Evolutionary conservation across 2,329 filamentous ascomycete genomes (phyloP).

Genomic region (Trichocomaceae sp.): DNA sequence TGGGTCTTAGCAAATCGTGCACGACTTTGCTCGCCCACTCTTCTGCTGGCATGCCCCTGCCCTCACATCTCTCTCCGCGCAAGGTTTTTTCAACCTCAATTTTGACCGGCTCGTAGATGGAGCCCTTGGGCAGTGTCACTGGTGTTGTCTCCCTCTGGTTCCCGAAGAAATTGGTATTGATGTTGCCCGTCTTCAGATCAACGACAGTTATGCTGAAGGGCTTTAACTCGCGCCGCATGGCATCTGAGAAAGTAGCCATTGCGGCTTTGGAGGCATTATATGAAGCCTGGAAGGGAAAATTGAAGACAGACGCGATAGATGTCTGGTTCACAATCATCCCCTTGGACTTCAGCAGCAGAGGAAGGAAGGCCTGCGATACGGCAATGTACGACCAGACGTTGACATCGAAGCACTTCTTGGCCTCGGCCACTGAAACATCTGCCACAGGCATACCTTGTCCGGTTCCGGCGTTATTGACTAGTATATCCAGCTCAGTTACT

Average conservation of each 20-base stretch:
- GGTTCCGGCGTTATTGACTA: slow-evolving; percentile 8
- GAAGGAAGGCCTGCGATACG: slow-evolving; percentile 29
- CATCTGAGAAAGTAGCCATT: slow-evolving; percentile 15
- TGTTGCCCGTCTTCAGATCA: background rate
- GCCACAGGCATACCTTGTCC: slow-evolving; percentile 22
- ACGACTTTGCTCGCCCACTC: background rate
- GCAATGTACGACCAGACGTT: slow-evolving; percentile 28
- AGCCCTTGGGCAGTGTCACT: background rate
- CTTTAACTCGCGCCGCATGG: slow-evolving; percentile 27
- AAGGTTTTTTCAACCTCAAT: background rate
- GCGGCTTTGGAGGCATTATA: slow-evolving; percentile 24
- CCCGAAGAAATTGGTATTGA: background rate
- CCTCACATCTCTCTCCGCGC: background rate
- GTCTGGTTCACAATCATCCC: slow-evolving; percentile 13
- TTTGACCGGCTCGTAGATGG: background rate
- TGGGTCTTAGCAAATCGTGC: background rate
- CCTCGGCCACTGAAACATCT: slow-evolving; percentile 25
- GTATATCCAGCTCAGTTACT: slow-evolving; percentile 3
- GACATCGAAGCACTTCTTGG: slow-evolving; percentile 27
- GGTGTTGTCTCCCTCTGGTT: background rate
- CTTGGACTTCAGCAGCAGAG: slow-evolving; percentile 21
- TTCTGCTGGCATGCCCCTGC: background rate
- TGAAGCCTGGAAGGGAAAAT: slow-evolving; percentile 31
- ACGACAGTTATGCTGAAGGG: background rate
- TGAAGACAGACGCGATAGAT: slow-evolving; percentile 24